Evolutionary conservation across 1,139 yeast species (phyloP).

Genomic region (Yamadazyma sp.): DNA sequence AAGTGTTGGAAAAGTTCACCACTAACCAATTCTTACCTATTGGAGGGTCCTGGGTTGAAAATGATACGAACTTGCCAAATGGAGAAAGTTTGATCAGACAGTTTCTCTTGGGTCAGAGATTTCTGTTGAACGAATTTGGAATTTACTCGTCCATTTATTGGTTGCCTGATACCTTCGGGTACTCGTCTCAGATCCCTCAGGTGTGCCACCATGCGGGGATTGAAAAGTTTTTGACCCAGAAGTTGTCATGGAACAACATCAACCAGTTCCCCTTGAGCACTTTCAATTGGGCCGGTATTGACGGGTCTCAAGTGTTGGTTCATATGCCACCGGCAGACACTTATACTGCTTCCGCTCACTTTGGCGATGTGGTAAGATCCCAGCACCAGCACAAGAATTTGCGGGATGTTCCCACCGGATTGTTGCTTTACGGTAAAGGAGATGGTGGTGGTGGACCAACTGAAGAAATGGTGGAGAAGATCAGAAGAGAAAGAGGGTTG

Average conservation of each 20-base stretch:
- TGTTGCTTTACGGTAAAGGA: constrained; percentile 86
- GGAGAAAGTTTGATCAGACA: constrained; percentile 92
- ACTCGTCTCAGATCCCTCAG: constrained; percentile 93
- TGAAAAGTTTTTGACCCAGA: constrained; percentile 85
- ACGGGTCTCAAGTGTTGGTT: constrained; percentile 87
- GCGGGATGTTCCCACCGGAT: constrained; percentile 75
- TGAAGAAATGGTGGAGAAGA: constrained; percentile 86
- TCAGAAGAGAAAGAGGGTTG: constrained; percentile 87
- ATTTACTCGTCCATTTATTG: constrained; percentile 73
- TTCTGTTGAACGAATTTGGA: constrained; percentile 78
- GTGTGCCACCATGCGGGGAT: constrained; percentile 83
- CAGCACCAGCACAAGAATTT: constrained; percentile 79
- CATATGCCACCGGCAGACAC: constrained; percentile 99
- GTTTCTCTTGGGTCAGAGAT: constrained; percentile 86
- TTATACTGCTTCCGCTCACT: constrained; percentile 88
- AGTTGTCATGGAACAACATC: constrained; percentile 93
- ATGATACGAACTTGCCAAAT: constrained; percentile 89
- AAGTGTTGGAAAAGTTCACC: constrained; percentile 63
- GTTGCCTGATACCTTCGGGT: constrained; percentile 98
- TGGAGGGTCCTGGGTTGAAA: constrained; percentile 98
- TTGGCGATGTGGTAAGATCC: constrained; percentile 87
- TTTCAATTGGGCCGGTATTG: constrained; percentile 93
- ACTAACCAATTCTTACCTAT: constrained; percentile 81
- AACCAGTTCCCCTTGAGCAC: constrained; percentile 86
- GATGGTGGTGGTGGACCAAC: constrained; percentile 99